Base-by-base conservation (phyloP, 1,284 basidiomycete genomes). In the Takashimella tepidaria region DNA sequence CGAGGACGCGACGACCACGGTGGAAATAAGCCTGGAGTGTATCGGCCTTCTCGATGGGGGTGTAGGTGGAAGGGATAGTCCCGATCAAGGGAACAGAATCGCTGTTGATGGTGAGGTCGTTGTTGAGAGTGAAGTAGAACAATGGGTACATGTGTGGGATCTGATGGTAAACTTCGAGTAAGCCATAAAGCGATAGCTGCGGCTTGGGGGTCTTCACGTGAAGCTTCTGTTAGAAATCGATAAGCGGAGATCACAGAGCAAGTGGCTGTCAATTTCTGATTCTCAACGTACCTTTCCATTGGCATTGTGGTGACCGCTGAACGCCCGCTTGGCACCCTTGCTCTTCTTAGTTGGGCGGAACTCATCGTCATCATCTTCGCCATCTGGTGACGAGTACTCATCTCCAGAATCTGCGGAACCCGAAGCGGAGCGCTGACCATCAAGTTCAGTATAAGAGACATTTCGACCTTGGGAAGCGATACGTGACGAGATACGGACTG, bases 11-110 rank as follows among this genome's bases (percentile, higher is more conserved):
- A 22, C 67, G 55, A 19, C 69, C 72, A 4, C 69, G 68, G 51
- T 75, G 73, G 55, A 62, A 75, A 56, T 64, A 73, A 2, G 47
- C 54, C 25, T 57, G 59, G 27, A 76, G 64, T 8, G 53, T 58
- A 6, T 68, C 64, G 25, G 69, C 68, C 58, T 75, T 76, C 37
- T 68, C 61, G 4, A 63, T 41, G 1, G 67, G 65, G 1, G 62
- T 60, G 45, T 56, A 62, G 20, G 67, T 67, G 3, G 65, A 62
- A 2, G 73, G 72, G 45, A 76, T 69, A 10, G 69, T 71, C 10
- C 73, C 73, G 45, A 76, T 76, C 26, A 72, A 61, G 1, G 71
- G 72, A 13, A 74, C 73, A 1, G 73, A 64, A 20, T 67, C 66
- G 11, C 65, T 64, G 62, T 73, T 68, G 59, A 76, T 69, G 16